These are phyloP conservation scores for Magnusiomyces suaveolens DNA, from an alignment of 1,139 yeast genomes.

Conservation along the genomic window DNA sequence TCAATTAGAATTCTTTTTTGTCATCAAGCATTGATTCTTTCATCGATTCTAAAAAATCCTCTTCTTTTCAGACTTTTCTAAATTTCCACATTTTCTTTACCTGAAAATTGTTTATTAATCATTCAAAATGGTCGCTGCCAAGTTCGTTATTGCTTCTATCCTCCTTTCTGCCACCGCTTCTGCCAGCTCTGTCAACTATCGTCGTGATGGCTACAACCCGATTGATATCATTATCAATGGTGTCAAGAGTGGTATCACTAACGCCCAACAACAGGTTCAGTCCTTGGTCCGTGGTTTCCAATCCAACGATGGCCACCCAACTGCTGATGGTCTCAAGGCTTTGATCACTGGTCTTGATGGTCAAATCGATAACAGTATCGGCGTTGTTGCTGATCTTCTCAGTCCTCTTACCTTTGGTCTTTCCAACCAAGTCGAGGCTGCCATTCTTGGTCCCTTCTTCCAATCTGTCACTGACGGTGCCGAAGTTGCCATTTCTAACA, in stretches of 20 bases:
- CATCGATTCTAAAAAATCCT: background rate
- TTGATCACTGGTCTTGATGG: conserved; percentile 28
- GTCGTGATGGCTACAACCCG: conserved; percentile 3
- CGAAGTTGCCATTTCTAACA: conserved; percentile 26
- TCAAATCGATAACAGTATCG: conserved; percentile 27
- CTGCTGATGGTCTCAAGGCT: conserved; percentile 20
- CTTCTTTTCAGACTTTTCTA: background rate
- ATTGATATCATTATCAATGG: conserved; percentile 7
- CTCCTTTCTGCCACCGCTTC: conserved; percentile 1
- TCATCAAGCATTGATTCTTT: background rate
- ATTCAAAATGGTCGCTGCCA: conserved; percentile 14
- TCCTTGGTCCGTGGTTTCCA: conserved; percentile 8
- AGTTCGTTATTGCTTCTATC: conserved; percentile 10
- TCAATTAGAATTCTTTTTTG: background rate
- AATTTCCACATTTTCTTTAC: background rate
- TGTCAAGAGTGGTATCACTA: conserved; percentile 9
- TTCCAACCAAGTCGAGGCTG: conserved; percentile 22
- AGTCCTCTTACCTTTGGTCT: conserved; percentile 23
- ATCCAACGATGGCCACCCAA: conserved; percentile 17
- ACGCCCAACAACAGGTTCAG: conserved; percentile 10
- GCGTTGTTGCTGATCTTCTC: conserved; percentile 20
- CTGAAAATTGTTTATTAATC: background rate
- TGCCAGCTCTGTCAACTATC: background rate
- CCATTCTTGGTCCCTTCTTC: conserved; percentile 26
- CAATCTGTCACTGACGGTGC: conserved; percentile 31